Conservation (phyloP, 257 asterid species). For the Echium plantagineum region DNA sequence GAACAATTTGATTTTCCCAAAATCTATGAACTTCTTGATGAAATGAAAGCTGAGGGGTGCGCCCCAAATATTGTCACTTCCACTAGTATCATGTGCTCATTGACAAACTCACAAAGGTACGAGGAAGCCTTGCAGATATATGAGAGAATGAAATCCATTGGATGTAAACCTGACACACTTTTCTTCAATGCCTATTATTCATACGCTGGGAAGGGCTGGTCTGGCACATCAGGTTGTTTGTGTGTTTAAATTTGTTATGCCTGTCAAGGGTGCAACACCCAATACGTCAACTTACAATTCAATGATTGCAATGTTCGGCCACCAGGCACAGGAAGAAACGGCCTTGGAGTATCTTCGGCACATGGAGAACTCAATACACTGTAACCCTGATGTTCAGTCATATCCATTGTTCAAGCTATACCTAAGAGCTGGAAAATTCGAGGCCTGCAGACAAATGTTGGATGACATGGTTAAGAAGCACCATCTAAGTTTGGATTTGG, state of each 20-base stretch:
- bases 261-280: slow-evolving; percentile 30
- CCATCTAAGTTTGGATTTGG: slow-evolving; percentile 56
- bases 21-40: slow-evolving; percentile 45
- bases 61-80: slow-evolving; percentile 58
- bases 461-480: slow-evolving; percentile 52
- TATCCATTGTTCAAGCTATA: slow-evolving; percentile 55
- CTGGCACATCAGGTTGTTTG: slow-evolving; percentile 32
- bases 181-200: too few species aligned
- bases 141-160: slow-evolving; percentile 45
- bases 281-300: slow-evolving; percentile 73
- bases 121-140: slow-evolving; percentile 47
- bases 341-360: slow-evolving; percentile 42
- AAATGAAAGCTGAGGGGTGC: slow-evolving; percentile 42
- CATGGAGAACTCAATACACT: slow-evolving; percentile 44
- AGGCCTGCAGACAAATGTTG: slow-evolving; percentile 22
- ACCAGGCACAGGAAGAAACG: slow-evolving; percentile 32
- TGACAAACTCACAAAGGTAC: slow-evolving; percentile 44
- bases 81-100: slow-evolving; percentile 61
- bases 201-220: slow-evolving; percentile 54
- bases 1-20: slow-evolving; percentile 30
- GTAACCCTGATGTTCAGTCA: slow-evolving; percentile 76
- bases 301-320: slow-evolving; percentile 74
- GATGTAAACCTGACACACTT: slow-evolving; percentile 63
- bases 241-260: slow-evolving; percentile 50
- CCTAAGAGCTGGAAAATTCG: slow-evolving; percentile 27